phyloP scores from a whole-genome alignment of 805 yeast genomes.

The Starmerella kuoi region DNA sequence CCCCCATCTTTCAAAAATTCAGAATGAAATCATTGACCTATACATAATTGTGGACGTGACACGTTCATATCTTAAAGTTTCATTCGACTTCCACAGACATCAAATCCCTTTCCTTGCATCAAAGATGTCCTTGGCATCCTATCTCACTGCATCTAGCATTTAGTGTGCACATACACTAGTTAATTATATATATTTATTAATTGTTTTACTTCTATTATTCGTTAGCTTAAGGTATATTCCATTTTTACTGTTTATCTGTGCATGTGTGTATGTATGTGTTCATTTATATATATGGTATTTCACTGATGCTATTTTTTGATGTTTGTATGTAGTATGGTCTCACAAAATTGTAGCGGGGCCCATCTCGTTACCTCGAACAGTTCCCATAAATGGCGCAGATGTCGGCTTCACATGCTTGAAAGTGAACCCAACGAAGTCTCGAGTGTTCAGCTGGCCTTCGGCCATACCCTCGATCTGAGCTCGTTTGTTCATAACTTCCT shows the following conservation, averaged over 20 bases:
- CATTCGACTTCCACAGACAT: too few relatives aligned
- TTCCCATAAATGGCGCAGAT: constrained; percentile 10
- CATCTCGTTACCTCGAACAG: constrained; percentile 14
- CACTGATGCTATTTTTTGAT: background rate
- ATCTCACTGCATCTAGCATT: too few relatives aligned
- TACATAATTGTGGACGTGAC: too few relatives aligned
- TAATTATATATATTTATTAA: too few relatives aligned
- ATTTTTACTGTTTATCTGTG: too few relatives aligned
- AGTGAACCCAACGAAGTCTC: constrained; percentile 86
- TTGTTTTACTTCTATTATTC: too few relatives aligned
- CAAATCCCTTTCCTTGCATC: too few relatives aligned
- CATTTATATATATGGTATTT: background rate
- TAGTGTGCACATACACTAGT: too few relatives aligned
- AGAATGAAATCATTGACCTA: background rate
- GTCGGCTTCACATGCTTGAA: constrained; percentile 59
- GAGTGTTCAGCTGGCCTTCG: constrained; percentile 46
- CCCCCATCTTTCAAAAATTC: background rate
- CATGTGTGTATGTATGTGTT: too few relatives aligned
- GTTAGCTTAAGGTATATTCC: too few relatives aligned
- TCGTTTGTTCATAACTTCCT: constrained; percentile 90
- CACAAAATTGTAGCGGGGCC: constrained; percentile 19
- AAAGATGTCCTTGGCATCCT: too few relatives aligned
- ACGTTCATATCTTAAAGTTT: background rate
- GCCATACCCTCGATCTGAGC: constrained; percentile 72
- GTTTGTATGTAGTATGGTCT: background rate